Conservation (phyloP, 208 protist species). For the Trypanosomatidae sp. region DNA sequence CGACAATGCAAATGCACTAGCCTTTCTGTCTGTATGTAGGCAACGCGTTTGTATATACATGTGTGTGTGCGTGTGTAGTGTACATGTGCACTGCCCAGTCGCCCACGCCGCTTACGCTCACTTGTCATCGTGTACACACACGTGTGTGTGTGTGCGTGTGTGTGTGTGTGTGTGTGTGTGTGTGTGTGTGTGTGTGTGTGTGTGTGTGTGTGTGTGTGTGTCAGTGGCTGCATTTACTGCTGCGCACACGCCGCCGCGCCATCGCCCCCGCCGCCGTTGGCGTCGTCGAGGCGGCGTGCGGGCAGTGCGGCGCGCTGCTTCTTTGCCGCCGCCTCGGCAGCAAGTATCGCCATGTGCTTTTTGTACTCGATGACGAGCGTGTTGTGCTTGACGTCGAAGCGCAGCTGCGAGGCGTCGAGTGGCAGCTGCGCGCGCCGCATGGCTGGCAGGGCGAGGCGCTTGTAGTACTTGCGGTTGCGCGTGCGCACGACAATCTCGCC, state of each 20-base stretch:
- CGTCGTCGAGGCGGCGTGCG: conserved; percentile 46
- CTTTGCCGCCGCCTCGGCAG: conserved; percentile 48
- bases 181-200: no score
- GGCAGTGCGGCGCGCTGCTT: conserved; percentile 66
- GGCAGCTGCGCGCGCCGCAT: conserved; percentile 42
- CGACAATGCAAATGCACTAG: neutral
- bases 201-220: no score
- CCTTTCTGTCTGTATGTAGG: neutral
- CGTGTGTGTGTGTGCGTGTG: no score
- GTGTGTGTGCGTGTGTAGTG: no score
- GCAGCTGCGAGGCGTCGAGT: conserved; percentile 47
- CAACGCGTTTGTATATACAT: no score
- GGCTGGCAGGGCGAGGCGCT: conserved; percentile 79
- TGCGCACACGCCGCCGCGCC: conserved; percentile 30
- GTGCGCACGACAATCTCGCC: conserved; percentile 89
- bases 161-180: no score
- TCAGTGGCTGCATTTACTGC: no score
- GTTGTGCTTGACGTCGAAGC: conserved; percentile 82
- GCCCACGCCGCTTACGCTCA: no score
- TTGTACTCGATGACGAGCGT: conserved; percentile 89
- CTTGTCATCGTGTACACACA: no score
- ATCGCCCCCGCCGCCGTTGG: no score
- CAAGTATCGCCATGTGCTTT: conserved; percentile 71
- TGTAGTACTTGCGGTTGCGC: conserved; percentile 94
- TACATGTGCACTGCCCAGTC: no score